Evolutionary conservation across 1,284 basidiomycete species (phyloP), one percentile per base, ranked within the genome.

Genomic region (Phlebopus sp.): DNA sequence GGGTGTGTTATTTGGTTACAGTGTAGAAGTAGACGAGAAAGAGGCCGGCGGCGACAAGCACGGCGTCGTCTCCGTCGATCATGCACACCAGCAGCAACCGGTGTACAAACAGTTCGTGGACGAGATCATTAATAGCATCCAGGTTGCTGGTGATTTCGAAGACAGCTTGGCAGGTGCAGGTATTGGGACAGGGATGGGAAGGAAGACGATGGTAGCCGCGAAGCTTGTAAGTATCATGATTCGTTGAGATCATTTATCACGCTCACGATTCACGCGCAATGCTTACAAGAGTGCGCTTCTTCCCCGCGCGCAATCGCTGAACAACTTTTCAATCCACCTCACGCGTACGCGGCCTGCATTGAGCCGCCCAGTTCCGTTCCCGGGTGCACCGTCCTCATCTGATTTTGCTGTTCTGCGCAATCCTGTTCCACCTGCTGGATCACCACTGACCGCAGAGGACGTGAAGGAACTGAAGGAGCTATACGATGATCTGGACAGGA

Each of bases 1-100:
- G 52, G 93, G 91, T 5, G 75, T 79, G n/a, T 71, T 96, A 14
- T 81, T 97, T 55, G 85, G 80, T 30, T 95, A 95, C 69, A 89
- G 84, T 38, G 90, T 92, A 21, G 92, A 95, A 67, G 90, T 90
- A 9, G 81, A 90, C 53, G 78, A 83, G 56, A 69, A 71, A 8
- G 71, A 78, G 46, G 49, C 57, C 25, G 21, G 44, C 9, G 51
- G 61, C 4, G 19, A 36, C 9, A 14, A 27, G 30, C 37, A 31
- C 7, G 44, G 29, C 34, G 8, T 37, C 21, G 2, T 4, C 25
- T 9, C 8, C 29, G 14, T 29, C 17, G 44, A 59, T 39, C 17
- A 54, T 53, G 14, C 44, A 8, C 21, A 27, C 31, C 35, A 56
- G 23, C 47, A 59, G 23, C 58, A 66, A 32, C 72, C 75, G 13